phyloP scores from a whole-genome alignment of 2,329 filamentous ascomycete genomes.

The Paracoccidioides brasiliensis region DNA sequence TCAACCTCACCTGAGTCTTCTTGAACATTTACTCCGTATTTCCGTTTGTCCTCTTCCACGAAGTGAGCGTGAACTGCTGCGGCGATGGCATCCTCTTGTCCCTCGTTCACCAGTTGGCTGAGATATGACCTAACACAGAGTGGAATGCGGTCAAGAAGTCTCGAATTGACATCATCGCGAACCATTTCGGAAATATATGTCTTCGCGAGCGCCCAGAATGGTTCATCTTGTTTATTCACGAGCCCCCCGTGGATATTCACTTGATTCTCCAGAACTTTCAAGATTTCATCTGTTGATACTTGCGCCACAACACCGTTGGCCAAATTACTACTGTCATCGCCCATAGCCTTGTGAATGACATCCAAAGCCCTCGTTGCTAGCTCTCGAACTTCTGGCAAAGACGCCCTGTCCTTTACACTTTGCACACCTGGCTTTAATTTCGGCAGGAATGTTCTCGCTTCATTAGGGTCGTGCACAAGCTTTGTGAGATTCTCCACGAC shows the following conservation, averaged over 20 bases:
- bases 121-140: conserved; percentile 63
- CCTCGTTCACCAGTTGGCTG: conserved; percentile 50
- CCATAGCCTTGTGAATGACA: conserved; percentile 92
- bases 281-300: conserved; percentile 58
- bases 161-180: conserved; percentile 73
- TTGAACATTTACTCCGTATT: conserved; percentile 69
- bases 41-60: conserved; percentile 72
- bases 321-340: conserved; percentile 49
- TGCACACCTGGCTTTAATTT: conserved; percentile 92
- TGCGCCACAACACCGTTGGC: conserved; percentile 47
- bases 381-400: conserved; percentile 86
- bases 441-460: conserved; percentile 87
- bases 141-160: conserved; percentile 60
- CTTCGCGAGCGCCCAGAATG: conserved; percentile 53
- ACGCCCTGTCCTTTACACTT: conserved; percentile 72
- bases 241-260: conserved; percentile 57
- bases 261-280: conserved; percentile 59
- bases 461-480: conserved; percentile 87
- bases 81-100: conserved; percentile 52
- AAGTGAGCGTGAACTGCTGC: conserved; percentile 65
- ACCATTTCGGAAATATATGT: conserved; percentile 73
- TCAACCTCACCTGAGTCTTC: conserved; percentile 87
- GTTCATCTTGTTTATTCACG: conserved; percentile 46
- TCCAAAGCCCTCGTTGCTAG: conserved; percentile 67
- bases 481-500: conserved; percentile 98